Base-by-base conservation (phyloP, 176 grass and related monocot genomes). In the Saccharum officinarum region DNA sequence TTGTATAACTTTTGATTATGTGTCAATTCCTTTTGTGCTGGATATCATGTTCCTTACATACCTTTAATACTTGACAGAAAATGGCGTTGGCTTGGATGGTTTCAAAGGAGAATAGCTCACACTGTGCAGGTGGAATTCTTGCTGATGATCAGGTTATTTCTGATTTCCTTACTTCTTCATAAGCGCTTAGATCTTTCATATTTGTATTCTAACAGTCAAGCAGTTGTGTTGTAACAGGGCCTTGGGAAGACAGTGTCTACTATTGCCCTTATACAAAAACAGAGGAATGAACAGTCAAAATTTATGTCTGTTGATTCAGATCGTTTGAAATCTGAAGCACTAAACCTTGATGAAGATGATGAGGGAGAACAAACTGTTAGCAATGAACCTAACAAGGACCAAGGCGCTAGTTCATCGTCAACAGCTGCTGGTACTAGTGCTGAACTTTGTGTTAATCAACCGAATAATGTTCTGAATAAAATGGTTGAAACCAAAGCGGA, bases 81-180 rank as follows among this genome's bases (percentile, higher is more conserved):
- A 94, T 97, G 86, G 94, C 94, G 61, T 92, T 99, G 82, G 94
- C 97, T 85, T 99, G 97, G 97, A 99, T 99, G 97, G 90, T 96
- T 77, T 91, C 84, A 1, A 99, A 94, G 88, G 97, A 99, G 84
- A 93, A 97, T 84, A 99, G 97, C 77, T 85, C 83, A 28, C 94
- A 90, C 88, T 99, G 97, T 86, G 76, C 94, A 42, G 97, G 97
- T 57, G 97, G 97, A 86, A 99, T 99, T 81, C 97, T 99, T 67
- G 97, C 97, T 86, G 97, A 99, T 91, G 97, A 99, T 89, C 97
- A 99, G 94, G 97, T 99, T 87, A 73, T 73, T 80, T 86, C 66
- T 87, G 52, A 37, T 89, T 34, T 83, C 11, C 25, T 54, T 67
- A 38, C 57, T 82, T 82, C 26, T 78, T 64, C 10, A 3, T 18